A percentile compares a stretch with the other conserved stretches of the same genome.
Conservation (phyloP, 2,329 filamentous ascomycete species). For the Cladosporium oxysporum region DNA sequence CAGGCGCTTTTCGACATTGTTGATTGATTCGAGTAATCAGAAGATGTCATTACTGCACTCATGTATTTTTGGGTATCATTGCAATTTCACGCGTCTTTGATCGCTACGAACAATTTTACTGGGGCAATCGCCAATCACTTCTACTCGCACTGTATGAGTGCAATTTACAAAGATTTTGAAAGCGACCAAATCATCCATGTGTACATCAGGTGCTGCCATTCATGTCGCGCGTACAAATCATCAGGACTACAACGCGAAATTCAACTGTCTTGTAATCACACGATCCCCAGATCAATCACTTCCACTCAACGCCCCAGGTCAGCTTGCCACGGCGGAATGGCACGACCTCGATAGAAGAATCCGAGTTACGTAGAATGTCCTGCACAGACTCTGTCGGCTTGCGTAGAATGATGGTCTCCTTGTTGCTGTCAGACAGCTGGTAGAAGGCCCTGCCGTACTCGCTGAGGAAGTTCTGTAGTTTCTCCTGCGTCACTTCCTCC, state of each 20-base stretch:
- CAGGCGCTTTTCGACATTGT: not conserved
- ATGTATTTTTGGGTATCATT: not conserved
- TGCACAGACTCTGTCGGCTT: slow-evolving; percentile 56
- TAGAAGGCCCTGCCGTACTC: slow-evolving; percentile 61
- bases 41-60: not conserved
- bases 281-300: slow-evolving; percentile 42
- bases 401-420: slow-evolving; percentile 58
- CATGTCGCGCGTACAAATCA: not conserved
- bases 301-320: slow-evolving; percentile 58
- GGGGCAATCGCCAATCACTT: not conserved
- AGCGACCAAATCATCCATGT: not conserved
- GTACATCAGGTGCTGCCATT: not conserved
- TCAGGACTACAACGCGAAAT: slow-evolving; percentile 58
- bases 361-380: slow-evolving; percentile 56
- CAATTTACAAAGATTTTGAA: not conserved
- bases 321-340: slow-evolving; percentile 65
- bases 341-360: slow-evolving; percentile 60
- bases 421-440: slow-evolving; percentile 48
- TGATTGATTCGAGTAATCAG: not conserved
- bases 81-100: not conserved
- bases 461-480: slow-evolving; percentile 60
- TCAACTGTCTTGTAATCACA: slow-evolving; percentile 40
- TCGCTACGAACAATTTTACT: not conserved
- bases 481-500: slow-evolving; percentile 56
- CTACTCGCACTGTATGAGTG: not conserved